These are phyloP conservation scores for Emydomyces testavorans DNA, from an alignment of 2,329 filamentous ascomycete genomes.

Conservation along the genomic window DNA sequence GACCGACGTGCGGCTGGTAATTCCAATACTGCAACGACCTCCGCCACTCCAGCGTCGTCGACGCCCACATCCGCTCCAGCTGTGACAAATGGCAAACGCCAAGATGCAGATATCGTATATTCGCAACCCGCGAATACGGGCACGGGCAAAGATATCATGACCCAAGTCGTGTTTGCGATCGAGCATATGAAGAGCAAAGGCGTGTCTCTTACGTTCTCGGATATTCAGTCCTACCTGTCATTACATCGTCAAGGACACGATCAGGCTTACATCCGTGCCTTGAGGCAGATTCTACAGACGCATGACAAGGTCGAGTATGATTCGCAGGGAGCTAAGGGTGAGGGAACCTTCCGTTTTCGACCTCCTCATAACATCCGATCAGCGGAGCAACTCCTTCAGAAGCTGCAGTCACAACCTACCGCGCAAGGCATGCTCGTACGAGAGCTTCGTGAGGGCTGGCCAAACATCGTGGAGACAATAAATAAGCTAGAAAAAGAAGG, in stretches of 20 bases:
- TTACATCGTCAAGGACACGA: conserved; percentile 52
- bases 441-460: conserved; percentile 94
- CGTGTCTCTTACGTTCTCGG: conserved; percentile 56
- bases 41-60: conserved; percentile 27
- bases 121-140: conserved; percentile 67
- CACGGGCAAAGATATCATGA: conserved; percentile 69
- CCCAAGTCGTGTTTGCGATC: conserved; percentile 77
- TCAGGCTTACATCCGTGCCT: conserved; percentile 46
- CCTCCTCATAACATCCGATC: conserved; percentile 74
- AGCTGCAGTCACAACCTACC: conserved; percentile 70
- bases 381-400: conserved; percentile 63
- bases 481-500: conserved; percentile 65
- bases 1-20: conserved; percentile 41
- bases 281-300: conserved; percentile 57
- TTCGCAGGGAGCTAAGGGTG: conserved; percentile 50
- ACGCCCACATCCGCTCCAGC: conserved; percentile 29
- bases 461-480: conserved; percentile 67
- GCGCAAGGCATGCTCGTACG: conserved; percentile 72
- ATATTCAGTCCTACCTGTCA: conserved; percentile 71
- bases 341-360: conserved; percentile 69
- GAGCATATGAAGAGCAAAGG: conserved; percentile 66
- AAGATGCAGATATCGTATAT: conserved; percentile 47
- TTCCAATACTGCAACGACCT: conserved; percentile 29
- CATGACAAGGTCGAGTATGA: conserved; percentile 53
- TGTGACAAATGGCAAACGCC: conserved; percentile 48